Conservation (phyloP, 163 green algal genomes). For the Scenedesmus sp. region DNA sequence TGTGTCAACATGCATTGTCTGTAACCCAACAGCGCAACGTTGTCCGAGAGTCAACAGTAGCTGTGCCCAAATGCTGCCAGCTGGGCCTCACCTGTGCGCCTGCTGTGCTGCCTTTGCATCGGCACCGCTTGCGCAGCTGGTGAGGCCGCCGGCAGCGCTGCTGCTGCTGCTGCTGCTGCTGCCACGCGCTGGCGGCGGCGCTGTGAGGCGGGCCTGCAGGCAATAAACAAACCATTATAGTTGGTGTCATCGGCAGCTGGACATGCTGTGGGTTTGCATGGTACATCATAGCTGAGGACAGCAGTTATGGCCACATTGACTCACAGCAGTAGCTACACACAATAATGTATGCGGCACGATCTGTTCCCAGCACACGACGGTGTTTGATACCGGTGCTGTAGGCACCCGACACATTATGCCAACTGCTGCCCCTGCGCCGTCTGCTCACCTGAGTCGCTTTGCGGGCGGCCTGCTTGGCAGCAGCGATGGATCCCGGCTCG, state of each 20-base stretch:
- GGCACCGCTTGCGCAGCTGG: background rate
- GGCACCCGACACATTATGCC: background rate
- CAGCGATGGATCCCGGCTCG: constrained; percentile 4
- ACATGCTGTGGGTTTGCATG: background rate
- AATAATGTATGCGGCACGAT: too few relatives aligned
- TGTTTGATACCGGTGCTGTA: too few relatives aligned
- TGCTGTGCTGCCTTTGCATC: background rate
- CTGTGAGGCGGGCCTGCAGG: constrained; percentile 8
- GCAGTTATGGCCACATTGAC: too few relatives aligned
- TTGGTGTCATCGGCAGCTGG: background rate
- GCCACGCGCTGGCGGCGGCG: background rate
- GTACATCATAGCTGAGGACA: background rate
- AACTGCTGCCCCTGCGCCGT: background rate
- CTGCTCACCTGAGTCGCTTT: background rate
- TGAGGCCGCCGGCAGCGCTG: background rate
- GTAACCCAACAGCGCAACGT: too few relatives aligned
- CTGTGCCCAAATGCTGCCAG: background rate
- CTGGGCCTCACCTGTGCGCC: background rate
- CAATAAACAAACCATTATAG: background rate
- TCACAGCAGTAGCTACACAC: too few relatives aligned
- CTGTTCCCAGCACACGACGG: too few relatives aligned
- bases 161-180: constrained; percentile 18
- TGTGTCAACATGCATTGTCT: too few relatives aligned
- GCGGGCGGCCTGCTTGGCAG: constrained; percentile 22
- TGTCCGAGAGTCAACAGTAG: too few relatives aligned